phyloP scores from a whole-genome alignment of 768 basidiomycete species.

The Mycena floridula region DNA sequence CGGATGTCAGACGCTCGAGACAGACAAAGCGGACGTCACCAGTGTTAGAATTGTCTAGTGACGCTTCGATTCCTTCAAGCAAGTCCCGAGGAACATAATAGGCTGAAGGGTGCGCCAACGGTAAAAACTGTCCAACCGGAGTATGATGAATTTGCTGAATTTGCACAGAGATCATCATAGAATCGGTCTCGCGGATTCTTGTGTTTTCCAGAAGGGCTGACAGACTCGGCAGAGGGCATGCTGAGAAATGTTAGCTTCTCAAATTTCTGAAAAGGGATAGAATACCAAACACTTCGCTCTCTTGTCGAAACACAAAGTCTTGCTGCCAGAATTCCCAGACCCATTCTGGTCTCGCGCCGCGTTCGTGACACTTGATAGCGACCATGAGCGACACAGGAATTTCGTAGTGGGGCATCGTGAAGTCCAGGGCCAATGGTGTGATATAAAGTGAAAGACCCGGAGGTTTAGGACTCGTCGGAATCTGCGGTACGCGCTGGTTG shows the following conservation, averaged over 20 bases:
- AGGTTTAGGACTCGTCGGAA: constrained; percentile 22
- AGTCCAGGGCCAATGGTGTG: constrained; percentile 60
- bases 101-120: constrained; percentile 55
- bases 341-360: constrained; percentile 64
- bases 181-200: constrained; percentile 54
- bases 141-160: constrained; percentile 59
- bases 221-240: constrained; percentile 58
- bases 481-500: constrained; percentile 16
- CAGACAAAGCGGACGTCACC: constrained; percentile 77
- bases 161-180: constrained; percentile 69
- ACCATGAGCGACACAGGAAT: constrained; percentile 63
- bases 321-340: constrained; percentile 68
- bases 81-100: constrained; percentile 63
- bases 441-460: constrained; percentile 56
- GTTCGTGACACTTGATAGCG: constrained; percentile 62
- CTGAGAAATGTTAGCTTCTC: constrained; percentile 33
- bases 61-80: constrained; percentile 61
- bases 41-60: constrained; percentile 69
- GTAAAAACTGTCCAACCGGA: constrained; percentile 46
- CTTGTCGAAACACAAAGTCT: constrained; percentile 65
- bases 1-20: constrained; percentile 41
- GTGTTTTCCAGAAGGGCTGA: constrained; percentile 55
- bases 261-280: not conserved
- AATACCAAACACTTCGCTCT: constrained; percentile 70
- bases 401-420: constrained; percentile 52